Conservation (phyloP, 345 rosid genomes). For the Linum trigynum region DNA sequence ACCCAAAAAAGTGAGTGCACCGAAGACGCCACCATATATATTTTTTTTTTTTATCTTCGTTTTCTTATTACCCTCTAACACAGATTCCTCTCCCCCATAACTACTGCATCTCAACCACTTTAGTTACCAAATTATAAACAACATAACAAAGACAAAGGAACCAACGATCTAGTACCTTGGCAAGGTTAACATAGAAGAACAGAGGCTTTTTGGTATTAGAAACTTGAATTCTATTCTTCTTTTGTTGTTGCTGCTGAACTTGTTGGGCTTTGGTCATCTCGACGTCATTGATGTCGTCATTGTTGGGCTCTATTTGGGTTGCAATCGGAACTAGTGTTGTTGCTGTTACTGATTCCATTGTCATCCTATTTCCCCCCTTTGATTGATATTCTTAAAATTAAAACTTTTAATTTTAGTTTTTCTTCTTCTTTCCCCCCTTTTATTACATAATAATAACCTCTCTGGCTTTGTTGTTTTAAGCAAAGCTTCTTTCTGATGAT, state of each 20-base stretch:
- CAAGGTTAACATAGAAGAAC: slow-evolving; percentile 29
- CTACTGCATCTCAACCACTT: background rate
- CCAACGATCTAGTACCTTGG: slow-evolving; percentile 13
- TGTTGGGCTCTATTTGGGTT: background rate
- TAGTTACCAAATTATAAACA: too few relatives aligned
- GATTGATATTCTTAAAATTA: background rate
- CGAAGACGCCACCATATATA: too few relatives aligned
- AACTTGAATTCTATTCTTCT: slow-evolving; percentile 28
- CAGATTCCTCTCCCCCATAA: too few relatives aligned
- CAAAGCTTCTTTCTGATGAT: too few relatives aligned
- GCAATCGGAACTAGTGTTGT: slow-evolving; percentile 2
- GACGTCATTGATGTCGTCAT: background rate
- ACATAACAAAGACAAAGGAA: background rate
- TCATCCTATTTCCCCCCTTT: background rate
- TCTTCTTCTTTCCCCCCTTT: too few relatives aligned
- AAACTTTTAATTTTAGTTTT: too few relatives aligned
- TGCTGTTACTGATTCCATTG: slow-evolving; percentile 13
- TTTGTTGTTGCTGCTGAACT: slow-evolving; percentile 9
- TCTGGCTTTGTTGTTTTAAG: too few relatives aligned
- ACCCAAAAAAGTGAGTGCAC: too few relatives aligned
- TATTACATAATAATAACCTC: too few relatives aligned
- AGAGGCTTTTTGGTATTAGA: slow-evolving; percentile 29
- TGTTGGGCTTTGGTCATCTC: background rate
- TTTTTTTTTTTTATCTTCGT: too few relatives aligned
- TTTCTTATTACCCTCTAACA: too few relatives aligned